A percentile compares a stretch with the other conserved stretches of the same genome.
These are phyloP conservation scores for Xylaria intraflava DNA, from an alignment of 495 filamentous ascomycete genomes.

Conservation along the genomic window DNA sequence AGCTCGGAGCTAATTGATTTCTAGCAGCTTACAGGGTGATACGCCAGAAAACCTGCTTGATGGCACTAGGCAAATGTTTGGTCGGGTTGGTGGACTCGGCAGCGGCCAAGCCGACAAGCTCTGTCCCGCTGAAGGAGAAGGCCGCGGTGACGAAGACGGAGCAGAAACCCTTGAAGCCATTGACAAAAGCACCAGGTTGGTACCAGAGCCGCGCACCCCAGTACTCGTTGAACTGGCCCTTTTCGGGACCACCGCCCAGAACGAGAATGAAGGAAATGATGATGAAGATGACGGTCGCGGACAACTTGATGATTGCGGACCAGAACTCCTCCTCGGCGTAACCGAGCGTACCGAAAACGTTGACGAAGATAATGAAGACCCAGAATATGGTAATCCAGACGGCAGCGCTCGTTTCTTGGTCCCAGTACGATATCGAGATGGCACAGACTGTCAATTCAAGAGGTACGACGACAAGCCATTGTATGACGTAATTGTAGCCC, in stretches of 20 bases:
- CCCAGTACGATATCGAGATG: constrained; percentile 54
- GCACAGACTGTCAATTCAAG: constrained; percentile 50
- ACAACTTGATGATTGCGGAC: constrained; percentile 50
- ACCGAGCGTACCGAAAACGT: constrained; percentile 64
- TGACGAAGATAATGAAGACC: constrained; percentile 51
- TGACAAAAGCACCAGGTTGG: constrained; percentile 62
- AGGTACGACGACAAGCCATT: constrained; percentile 55
- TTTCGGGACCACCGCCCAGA: constrained; percentile 55
- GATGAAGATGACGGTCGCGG: constrained; percentile 62
- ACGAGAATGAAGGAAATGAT: constrained; percentile 65
- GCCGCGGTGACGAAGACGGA: constrained; percentile 67
- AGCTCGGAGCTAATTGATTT: neutral
- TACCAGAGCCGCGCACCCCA: constrained; percentile 59
- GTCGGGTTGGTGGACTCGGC: constrained; percentile 61
- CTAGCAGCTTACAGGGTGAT: constrained; percentile 39
- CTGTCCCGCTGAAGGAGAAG: constrained; percentile 67
- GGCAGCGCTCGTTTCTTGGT: constrained; percentile 43
- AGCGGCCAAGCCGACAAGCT: constrained; percentile 66
- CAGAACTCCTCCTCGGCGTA: constrained; percentile 64
- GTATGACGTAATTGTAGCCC: constrained; percentile 71
- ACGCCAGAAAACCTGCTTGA: constrained; percentile 72
- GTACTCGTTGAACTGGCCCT: constrained; percentile 44
- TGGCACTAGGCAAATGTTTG: constrained; percentile 57
- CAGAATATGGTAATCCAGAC: constrained; percentile 62
- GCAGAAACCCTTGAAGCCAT: constrained; percentile 68